Percentiles rank a stretch among this genome's conserved stretches.
Evolutionary conservation across 2,329 filamentous ascomycete species (phyloP).

Genomic region (Trichoderma sp.): DNA sequence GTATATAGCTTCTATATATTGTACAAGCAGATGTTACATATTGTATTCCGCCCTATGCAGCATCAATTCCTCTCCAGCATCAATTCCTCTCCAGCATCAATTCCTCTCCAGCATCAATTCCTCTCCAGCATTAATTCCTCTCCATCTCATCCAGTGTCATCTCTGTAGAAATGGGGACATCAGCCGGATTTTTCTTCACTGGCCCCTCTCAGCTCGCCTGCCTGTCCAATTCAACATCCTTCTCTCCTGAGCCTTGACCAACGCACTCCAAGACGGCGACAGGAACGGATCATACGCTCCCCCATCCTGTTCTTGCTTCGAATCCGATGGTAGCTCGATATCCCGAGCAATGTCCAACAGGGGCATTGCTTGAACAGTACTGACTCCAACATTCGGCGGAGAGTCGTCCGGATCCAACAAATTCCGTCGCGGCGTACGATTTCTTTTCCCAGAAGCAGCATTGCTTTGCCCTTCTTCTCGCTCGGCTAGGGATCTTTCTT

Average conservation of each 20-base stretch:
- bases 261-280: constrained; percentile 28
- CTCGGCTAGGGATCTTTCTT: constrained; percentile 41
- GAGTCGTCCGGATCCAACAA: not conserved
- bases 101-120: too few species aligned
- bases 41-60: not conserved
- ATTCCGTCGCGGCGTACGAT: not conserved
- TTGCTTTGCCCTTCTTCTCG: constrained; percentile 31
- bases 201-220: constrained; percentile 5
- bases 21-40: not conserved
- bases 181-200: not conserved
- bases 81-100: too few species aligned
- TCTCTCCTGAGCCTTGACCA: constrained; percentile 25
- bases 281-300: constrained; percentile 29
- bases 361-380: not conserved
- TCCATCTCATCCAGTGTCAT: not conserved
- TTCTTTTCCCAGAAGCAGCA: not conserved
- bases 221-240: constrained; percentile 27
- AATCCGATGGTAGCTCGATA: not conserved
- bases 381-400: constrained; percentile 28
- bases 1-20: constrained; percentile 8
- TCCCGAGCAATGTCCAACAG: constrained; percentile 1
- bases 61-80: too few species aligned
- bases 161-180: not conserved
- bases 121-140: too few species aligned
- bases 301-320: not conserved